Evolutionary conservation across 257 asterid genomes (phyloP), one percentile per base, ranked within the genome.

Genomic region (Forsythia viridissima): DNA sequence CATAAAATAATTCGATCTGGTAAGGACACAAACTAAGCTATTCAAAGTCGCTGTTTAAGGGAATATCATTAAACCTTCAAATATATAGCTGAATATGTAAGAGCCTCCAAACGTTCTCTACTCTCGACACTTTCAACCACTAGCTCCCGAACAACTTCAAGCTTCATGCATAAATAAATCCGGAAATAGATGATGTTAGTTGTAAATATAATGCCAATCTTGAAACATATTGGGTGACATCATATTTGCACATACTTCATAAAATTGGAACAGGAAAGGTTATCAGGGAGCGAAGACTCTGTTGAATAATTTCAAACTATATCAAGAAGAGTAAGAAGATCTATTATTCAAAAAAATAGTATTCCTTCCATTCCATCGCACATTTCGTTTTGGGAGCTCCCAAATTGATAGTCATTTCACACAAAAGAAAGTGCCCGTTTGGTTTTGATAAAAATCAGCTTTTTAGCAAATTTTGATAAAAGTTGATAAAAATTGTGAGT

Each of bases 51-150:
- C 34, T 80, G 21, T 40, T 15, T 21, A 80, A 71, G 40, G 71
- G 34, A 61, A 21, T 15, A 80, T 69, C 67, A 84, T 16, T 77
- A 67, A 71, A 95, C 99, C 99, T 96, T 93, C 84, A 96, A 84
- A 89, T 96, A 96, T 79, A 96, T 89, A 70, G 99, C 98, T 80
- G 97, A 82, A 84, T 91, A 93, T 42, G 91, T 91, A 78, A 96
- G 98, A 84, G 96, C 94, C 84, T 93, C 99, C 91, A 96, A 86
- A 77, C 93, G 93, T 70, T 88, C 82, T 83, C 74, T 84, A 71
- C 83, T 86, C 78, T 87, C 94, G 68, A 84, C 79, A 77, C 88
- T 90, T 82, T 81, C 93, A 82, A 82, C 93, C 80, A 96, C 77
- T 38, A 96, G 92, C 77, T 89, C 97, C 70, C 92, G 94, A 76